These are phyloP conservation scores for Voacanga thouarsii DNA, from an alignment of 257 asterid species.

Conservation along the genomic window DNA sequence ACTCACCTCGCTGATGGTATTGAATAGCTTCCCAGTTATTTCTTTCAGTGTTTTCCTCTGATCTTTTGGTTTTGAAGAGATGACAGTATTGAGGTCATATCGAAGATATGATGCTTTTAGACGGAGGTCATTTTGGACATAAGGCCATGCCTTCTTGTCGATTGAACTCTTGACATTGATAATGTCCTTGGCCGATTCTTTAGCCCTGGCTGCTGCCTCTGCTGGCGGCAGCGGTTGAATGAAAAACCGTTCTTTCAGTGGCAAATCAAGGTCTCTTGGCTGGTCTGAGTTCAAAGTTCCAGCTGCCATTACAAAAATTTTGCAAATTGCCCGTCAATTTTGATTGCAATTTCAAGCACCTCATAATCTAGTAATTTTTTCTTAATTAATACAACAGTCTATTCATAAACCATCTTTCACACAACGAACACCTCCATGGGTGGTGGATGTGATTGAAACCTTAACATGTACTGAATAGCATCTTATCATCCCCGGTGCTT, in stretches of 20 bases:
- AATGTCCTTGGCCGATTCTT: constrained; percentile 85
- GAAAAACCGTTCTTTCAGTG: constrained; percentile 69
- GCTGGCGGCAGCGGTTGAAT: constrained; percentile 73
- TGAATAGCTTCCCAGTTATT: constrained; percentile 61
- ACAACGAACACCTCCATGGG: not conserved
- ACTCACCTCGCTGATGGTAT: constrained; percentile 54
- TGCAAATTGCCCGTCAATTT: not conserved
- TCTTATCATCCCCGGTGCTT: not conserved
- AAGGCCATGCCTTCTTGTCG: constrained; percentile 94
- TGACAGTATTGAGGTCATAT: constrained; percentile 84
- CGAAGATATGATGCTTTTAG: constrained; percentile 65
- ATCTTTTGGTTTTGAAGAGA: constrained; percentile 70
- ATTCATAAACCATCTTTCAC: not conserved
- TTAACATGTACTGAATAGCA: too few relatives aligned
- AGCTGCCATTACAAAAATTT: constrained; percentile 36
- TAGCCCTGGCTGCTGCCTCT: constrained; percentile 72
- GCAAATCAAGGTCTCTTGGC: constrained; percentile 64
- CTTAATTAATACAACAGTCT: too few relatives aligned
- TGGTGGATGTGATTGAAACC: too few relatives aligned
- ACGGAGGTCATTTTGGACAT: constrained; percentile 84
- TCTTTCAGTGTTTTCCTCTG: constrained; percentile 63
- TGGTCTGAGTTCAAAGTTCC: constrained; percentile 90
- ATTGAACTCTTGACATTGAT: constrained; percentile 54
- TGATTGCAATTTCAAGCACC: not conserved
- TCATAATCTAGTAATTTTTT: not conserved